These are phyloP conservation scores for Colletotrichum somersetense DNA, from an alignment of 2,329 filamentous ascomycete species.

Conservation along the genomic window DNA sequence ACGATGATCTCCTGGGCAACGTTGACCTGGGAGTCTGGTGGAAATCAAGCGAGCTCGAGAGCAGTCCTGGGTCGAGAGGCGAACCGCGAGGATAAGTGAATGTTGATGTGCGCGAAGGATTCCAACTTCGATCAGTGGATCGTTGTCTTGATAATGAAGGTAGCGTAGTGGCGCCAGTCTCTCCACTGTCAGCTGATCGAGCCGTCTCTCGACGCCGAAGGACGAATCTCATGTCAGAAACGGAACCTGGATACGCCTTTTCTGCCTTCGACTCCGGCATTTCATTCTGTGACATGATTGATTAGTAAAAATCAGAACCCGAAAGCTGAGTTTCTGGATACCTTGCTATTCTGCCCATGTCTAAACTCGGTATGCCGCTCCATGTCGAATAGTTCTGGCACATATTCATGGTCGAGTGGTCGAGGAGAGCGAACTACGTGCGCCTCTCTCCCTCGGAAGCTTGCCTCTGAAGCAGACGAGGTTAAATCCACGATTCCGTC, in stretches of 20 bases:
- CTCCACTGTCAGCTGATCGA: neutral
- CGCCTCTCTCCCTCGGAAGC: neutral
- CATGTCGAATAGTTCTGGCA: conserved; percentile 13
- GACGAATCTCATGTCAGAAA: neutral
- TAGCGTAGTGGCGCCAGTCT: neutral
- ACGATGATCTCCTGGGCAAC: neutral
- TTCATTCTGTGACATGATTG: neutral
- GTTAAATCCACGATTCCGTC: conserved; percentile 19
- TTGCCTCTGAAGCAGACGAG: conserved; percentile 9
- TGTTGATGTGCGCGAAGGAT: neutral
- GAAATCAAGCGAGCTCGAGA: no score
- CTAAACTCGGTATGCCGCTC: neutral
- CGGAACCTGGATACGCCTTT: no score
- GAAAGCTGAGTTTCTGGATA: neutral
- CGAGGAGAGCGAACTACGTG: neutral
- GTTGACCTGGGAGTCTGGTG: neutral
- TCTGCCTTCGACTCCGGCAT: neutral
- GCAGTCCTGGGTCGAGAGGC: conserved; percentile 6
- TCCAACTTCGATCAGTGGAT: neutral
- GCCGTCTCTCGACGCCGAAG: neutral
- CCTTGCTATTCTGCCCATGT: neutral
- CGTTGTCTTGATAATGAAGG: neutral
- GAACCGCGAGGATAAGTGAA: conserved; percentile 1
- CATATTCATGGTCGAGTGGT: neutral
- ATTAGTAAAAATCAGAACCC: neutral